A percentile compares a stretch with the other conserved stretches of the same genome.
phyloP scores from a whole-genome alignment of 2,329 filamentous ascomycete genomes.

The Calcarisporium arbuscula region DNA sequence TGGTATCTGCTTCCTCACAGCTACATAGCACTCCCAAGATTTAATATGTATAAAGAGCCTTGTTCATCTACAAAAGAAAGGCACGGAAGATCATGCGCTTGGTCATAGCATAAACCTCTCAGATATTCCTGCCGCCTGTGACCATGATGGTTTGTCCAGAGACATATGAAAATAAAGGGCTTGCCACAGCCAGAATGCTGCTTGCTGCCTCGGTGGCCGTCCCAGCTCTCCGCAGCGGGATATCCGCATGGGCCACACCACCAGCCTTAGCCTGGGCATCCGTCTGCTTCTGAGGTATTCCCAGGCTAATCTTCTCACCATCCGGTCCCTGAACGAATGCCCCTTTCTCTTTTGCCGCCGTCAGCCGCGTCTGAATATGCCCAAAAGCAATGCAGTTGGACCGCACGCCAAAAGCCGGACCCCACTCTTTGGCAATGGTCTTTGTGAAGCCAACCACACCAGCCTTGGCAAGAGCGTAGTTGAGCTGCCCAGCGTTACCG shows the following conservation, averaged over 20 bases:
- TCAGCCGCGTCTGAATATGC: constrained; percentile 72
- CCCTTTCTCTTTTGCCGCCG: constrained; percentile 77
- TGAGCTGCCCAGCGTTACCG: constrained; percentile 86
- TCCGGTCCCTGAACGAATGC: constrained; percentile 71
- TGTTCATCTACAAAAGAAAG: too few relatives aligned
- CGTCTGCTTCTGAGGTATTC: constrained; percentile 60
- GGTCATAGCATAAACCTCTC: constrained; percentile 6
- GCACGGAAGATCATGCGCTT: too few relatives aligned
- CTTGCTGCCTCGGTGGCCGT: constrained; percentile 75
- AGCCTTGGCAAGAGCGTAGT: constrained; percentile 81
- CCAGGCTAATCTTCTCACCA: constrained; percentile 67
- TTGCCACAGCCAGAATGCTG: constrained; percentile 70
- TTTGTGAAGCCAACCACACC: constrained; percentile 79
- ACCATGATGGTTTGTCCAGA: constrained; percentile 83
- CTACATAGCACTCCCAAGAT: too few relatives aligned
- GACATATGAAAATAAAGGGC: constrained; percentile 78
- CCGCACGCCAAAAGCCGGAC: constrained; percentile 72
- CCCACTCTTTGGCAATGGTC: constrained; percentile 90
- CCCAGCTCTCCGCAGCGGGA: constrained; percentile 71
- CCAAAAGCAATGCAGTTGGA: constrained; percentile 83
- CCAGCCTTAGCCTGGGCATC: constrained; percentile 24
- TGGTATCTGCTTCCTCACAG: too few relatives aligned
- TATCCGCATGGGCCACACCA: constrained; percentile 54
- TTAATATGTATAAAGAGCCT: too few relatives aligned
- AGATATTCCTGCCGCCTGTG: constrained; percentile 67